phyloP scores from a whole-genome alignment of 1,139 yeast species.

The Saccharomyces hybrid region DNA sequence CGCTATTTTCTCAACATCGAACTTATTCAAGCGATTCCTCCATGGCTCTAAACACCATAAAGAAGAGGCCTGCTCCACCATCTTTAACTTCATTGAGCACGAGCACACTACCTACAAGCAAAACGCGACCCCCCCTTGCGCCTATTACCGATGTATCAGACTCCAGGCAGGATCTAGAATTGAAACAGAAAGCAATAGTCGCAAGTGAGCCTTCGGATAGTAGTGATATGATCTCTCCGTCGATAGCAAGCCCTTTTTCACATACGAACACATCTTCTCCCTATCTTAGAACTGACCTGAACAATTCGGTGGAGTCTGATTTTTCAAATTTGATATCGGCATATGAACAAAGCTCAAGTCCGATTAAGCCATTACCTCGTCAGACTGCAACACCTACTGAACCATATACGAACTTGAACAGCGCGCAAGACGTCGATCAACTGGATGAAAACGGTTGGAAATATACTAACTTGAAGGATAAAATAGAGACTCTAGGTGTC shows the following conservation, averaged over 20 bases:
- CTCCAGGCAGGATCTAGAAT: background rate
- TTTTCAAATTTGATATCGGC: conserved; percentile 20
- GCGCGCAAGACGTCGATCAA: conserved; percentile 41
- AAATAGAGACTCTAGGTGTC: conserved; percentile 54
- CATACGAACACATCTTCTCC: background rate
- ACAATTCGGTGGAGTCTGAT: conserved; percentile 19
- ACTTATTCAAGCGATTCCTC: background rate
- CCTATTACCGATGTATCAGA: background rate
- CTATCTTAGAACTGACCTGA: background rate
- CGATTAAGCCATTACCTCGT: conserved; percentile 1
- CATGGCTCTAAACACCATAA: conserved; percentile 6
- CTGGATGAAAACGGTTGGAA: conserved; percentile 78
- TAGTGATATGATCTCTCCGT: conserved; percentile 2
- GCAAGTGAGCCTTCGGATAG: conserved; percentile 3
- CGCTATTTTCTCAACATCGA: conserved; percentile 3
- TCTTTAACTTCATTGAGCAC: conserved; percentile 17
- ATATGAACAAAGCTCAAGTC: conserved; percentile 18
- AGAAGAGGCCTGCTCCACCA: conserved; percentile 28
- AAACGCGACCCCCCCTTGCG: background rate
- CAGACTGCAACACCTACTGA: background rate
- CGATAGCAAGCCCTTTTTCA: conserved; percentile 1
- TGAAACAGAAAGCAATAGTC: background rate
- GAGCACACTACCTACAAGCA: background rate
- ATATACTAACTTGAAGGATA: conserved; percentile 47
- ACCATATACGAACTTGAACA: conserved; percentile 2